Conservation (phyloP, 108 stramenopile species). For the Nitzschia inconspicua region DNA sequence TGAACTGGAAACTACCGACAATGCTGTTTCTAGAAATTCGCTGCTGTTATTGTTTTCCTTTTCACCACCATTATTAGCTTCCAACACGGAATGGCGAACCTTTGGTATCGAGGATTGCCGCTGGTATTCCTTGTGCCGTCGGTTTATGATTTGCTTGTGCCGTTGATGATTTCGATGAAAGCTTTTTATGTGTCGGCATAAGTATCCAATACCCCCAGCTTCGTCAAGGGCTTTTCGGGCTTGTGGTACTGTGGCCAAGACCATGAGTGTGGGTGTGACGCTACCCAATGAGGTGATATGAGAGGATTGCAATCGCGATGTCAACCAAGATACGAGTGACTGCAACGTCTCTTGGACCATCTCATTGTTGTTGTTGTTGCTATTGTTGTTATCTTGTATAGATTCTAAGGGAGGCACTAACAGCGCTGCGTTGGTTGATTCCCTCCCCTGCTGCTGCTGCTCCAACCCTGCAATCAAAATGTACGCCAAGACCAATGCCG, state of each 20-base stretch:
- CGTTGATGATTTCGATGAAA: not conserved
- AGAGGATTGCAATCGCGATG: constrained; percentile 63
- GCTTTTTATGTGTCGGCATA: constrained; percentile 48
- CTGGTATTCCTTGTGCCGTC: no score
- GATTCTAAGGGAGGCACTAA: no score
- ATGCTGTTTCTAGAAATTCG: no score
- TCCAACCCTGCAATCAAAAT: constrained; percentile 60
- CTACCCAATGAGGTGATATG: constrained; percentile 45
- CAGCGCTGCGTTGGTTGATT: no score
- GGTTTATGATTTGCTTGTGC: no score
- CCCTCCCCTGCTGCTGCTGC: not conserved
- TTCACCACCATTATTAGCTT: no score
- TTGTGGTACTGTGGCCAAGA: constrained; percentile 41
- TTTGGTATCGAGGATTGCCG: no score
- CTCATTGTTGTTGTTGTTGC: not conserved
- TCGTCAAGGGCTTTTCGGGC: constrained; percentile 53
- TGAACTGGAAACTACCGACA: no score
- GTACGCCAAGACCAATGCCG: constrained; percentile 62
- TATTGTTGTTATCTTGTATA: not conserved
- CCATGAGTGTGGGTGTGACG: constrained; percentile 65
- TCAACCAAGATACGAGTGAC: constrained; percentile 66
- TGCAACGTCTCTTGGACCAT: constrained; percentile 44
- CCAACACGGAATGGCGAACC: no score
- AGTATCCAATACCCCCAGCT: constrained; percentile 73
- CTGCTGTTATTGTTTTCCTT: no score